These are phyloP conservation scores for Serendipita sp. DNA, from an alignment of 768 basidiomycete species.

Conservation along the genomic window DNA sequence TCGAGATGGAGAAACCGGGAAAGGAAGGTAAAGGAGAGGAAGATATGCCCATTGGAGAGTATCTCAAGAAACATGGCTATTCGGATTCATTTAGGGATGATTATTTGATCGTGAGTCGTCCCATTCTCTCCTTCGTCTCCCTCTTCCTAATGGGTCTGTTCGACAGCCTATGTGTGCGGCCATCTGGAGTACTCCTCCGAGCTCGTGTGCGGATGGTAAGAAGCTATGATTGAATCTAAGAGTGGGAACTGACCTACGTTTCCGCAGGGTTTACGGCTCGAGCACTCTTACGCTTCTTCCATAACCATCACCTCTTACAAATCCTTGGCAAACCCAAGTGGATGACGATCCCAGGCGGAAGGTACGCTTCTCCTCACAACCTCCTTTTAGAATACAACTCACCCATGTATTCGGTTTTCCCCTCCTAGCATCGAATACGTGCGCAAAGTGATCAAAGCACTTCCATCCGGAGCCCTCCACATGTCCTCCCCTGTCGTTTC, in stretches of 20 bases:
- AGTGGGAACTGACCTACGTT: neutral
- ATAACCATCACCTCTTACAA: slow-evolving; percentile 61
- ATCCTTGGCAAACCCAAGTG: slow-evolving; percentile 53
- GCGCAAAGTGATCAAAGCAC: slow-evolving; percentile 36
- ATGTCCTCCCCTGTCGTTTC: slow-evolving; percentile 40
- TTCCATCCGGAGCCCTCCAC: slow-evolving; percentile 40
- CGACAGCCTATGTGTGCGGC: slow-evolving; percentile 62
- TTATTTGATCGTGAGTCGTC: slow-evolving; percentile 46
- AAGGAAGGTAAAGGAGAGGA: slow-evolving; percentile 14
- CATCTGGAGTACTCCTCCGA: slow-evolving; percentile 65
- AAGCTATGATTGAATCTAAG: too few relatives aligned
- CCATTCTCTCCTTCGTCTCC: neutral
- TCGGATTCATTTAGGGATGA: slow-evolving; percentile 53
- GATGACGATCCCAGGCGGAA: slow-evolving; percentile 58
- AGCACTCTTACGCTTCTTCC: slow-evolving; percentile 39
- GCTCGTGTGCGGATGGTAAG: slow-evolving; percentile 38
- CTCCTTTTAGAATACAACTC: neutral
- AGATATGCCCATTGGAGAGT: slow-evolving; percentile 35
- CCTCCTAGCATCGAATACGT: slow-evolving; percentile 45
- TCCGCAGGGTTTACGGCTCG: neutral
- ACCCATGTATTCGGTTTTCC: neutral
- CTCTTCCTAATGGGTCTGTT: neutral
- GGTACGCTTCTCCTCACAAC: slow-evolving; percentile 24
- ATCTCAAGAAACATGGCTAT: slow-evolving; percentile 45
- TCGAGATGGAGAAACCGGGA: slow-evolving; percentile 11